Evolutionary conservation across 768 basidiomycete species (phyloP).

Genomic region (Erythrobasidium yunnanense): DNA sequence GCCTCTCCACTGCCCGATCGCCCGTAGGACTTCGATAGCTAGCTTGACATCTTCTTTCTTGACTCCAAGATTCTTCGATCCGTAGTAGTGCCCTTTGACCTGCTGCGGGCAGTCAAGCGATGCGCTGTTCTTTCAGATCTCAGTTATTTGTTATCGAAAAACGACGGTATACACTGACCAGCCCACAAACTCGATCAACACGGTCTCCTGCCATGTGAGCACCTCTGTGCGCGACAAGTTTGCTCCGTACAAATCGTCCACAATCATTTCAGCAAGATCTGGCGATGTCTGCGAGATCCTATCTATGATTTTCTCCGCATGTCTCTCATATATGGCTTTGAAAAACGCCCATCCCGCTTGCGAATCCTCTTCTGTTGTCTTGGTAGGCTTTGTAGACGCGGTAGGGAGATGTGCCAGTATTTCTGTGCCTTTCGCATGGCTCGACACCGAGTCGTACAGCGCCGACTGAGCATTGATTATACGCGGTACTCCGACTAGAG

Average conservation of each 20-base stretch:
- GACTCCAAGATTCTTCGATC: conserved; percentile 15
- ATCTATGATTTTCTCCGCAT: conserved; percentile 23
- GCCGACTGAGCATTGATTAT: conserved; percentile 12
- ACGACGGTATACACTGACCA: conserved; percentile 5
- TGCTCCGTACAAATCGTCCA: conserved; percentile 15
- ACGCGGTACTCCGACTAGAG: conserved; percentile 13
- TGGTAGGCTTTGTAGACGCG: conserved; percentile 18
- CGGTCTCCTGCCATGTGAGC: conserved; percentile 20
- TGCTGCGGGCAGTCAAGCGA: conserved; percentile 3
- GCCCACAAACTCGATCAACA: conserved; percentile 15
- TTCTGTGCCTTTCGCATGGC: background rate
- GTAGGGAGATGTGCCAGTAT: conserved; percentile 1
- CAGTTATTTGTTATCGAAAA: background rate
- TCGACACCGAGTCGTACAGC: conserved; percentile 1
- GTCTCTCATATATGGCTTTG: conserved; percentile 20
- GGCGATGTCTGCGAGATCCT: conserved; percentile 10
- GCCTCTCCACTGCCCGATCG: conserved; percentile 12
- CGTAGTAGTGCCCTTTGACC: conserved; percentile 24
- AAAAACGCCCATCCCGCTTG: conserved; percentile 21
- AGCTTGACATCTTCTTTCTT: background rate
- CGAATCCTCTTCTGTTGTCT: conserved; percentile 22
- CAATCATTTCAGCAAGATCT: conserved; percentile 26
- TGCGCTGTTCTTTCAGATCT: background rate
- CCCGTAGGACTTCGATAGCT: conserved; percentile 10
- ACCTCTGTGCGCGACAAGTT: conserved; percentile 23